Percentiles rank a stretch among this genome's conserved stretches.
Evolutionary conservation across 1,284 basidiomycete genomes (phyloP).

Genomic region (Dichomitus squalens): DNA sequence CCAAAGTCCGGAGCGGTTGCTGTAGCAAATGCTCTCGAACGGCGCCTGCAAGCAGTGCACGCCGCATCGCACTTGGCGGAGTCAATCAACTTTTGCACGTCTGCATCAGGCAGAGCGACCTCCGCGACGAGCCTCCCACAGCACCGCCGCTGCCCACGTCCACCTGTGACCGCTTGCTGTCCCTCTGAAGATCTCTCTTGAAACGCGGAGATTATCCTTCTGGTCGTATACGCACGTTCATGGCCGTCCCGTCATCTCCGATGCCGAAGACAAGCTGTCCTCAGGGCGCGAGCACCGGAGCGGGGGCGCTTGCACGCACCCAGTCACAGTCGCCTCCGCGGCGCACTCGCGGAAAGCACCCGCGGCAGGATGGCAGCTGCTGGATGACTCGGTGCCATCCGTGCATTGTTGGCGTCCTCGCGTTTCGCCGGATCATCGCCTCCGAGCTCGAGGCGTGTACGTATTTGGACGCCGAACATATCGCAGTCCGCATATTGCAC

Average conservation of each 20-base stretch:
- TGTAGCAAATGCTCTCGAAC: neutral
- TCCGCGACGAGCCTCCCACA: neutral
- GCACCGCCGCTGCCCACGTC: neutral
- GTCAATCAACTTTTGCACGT: neutral
- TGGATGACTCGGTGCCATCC: constrained; percentile 6
- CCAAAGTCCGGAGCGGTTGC: neutral
- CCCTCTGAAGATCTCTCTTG: neutral
- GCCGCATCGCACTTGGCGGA: neutral
- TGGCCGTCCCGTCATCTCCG: neutral
- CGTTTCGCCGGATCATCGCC: constrained; percentile 13
- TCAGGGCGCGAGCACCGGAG: neutral
- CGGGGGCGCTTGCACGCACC: neutral
- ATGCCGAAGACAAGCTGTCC: neutral
- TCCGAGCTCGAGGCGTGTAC: neutral
- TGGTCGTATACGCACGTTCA: neutral
- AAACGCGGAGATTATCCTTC: neutral
- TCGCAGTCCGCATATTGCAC: neutral
- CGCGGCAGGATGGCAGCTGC: neutral
- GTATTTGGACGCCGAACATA: constrained; percentile 3
- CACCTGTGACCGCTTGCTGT: neutral
- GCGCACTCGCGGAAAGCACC: neutral
- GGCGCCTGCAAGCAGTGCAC: constrained; percentile 1
- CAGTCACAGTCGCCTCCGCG: neutral
- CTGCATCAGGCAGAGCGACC: neutral
- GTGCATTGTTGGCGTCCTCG: neutral